These are phyloP conservation scores for Russula griseocarnosa DNA, from an alignment of 768 basidiomycete genomes.

Conservation along the genomic window DNA sequence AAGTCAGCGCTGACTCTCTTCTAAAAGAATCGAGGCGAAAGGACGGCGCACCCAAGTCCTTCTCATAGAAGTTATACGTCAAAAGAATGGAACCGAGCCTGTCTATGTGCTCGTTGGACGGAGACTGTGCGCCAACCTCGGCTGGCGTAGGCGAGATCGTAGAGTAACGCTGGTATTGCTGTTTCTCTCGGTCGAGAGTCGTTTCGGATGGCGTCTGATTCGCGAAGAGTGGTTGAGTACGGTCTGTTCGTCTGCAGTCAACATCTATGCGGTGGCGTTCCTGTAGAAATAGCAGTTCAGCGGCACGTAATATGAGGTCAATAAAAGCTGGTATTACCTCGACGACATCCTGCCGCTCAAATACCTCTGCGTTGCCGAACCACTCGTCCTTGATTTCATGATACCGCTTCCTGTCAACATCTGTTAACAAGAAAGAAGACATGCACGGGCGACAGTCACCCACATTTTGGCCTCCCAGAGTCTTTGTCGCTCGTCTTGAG, in stretches of 20 bases:
- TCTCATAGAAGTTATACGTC: conserved; percentile 89
- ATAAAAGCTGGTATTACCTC: conserved; percentile 56
- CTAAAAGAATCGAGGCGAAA: not conserved
- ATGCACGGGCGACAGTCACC: conserved; percentile 21
- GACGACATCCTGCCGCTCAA: conserved; percentile 70
- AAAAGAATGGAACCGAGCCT: conserved; percentile 80
- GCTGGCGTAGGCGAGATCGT: conserved; percentile 69
- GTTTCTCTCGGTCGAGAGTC: conserved; percentile 56
- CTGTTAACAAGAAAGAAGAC: not conserved
- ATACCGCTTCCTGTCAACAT: conserved; percentile 55
- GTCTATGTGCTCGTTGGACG: conserved; percentile 88
- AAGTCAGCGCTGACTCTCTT: conserved; percentile 27
- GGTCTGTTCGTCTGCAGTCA: conserved; percentile 93
- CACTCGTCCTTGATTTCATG: conserved; percentile 70
- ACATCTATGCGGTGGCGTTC: conserved; percentile 95
- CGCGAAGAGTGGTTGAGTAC: conserved; percentile 87
- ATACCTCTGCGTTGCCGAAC: conserved; percentile 79
- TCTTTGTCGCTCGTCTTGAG: conserved; percentile 52
- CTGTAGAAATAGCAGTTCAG: conserved; percentile 35
- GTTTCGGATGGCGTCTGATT: conserved; percentile 37
- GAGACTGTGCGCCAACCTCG: conserved; percentile 83
- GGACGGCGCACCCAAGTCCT: conserved; percentile 65
- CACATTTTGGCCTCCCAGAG: conserved; percentile 66
- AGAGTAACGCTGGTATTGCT: conserved; percentile 51
- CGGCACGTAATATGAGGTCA: conserved; percentile 1